Base-by-base conservation (phyloP, 192 early-diverging fungal genomes). In the Pilaira anomala region DNA sequence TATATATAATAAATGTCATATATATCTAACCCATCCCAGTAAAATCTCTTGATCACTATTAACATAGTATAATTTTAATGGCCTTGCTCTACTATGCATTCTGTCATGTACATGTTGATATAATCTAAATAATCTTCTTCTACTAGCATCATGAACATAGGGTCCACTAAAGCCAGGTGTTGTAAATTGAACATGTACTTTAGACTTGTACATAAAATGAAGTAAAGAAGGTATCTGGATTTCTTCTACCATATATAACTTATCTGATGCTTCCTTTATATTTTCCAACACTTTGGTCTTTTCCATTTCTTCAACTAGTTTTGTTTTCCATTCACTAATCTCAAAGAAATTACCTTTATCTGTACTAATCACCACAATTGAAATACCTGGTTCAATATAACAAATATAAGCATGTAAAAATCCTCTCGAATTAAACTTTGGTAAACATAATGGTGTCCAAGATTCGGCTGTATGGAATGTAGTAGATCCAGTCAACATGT, bases 381-480 rank as follows among this genome's bases (percentile, higher is more conserved):
- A 89, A 7, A 90, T 75, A n/a, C 88, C 83, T 0, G 80, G 73
- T 2, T 81, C 81, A 24, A 96, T 79, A 68, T 91, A 95, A 60
- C 80, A 88, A 18, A 96, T 83, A 58, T 96, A 96, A 1, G 87
- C 88, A 62, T 96, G 87, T 29, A 98, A 68, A 72, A 95, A 98
- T 14, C 88, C 92, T 61, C 87, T 79, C 60, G 83, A 81, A 75
- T 96, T 92, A 78, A 95, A 91, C 60, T 83, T 84, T 33, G 96
- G 94, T n/a, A 96, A 81, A 64, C 96, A 98, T 18, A 98, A 78
- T 19, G 96, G 96, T 1, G 87, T 92, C 94, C 96, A 98, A 24
- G 87, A 87, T 76, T 98, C 96, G 44, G 83, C 89, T 1, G 87
- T 80, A 14, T 80, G 69, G 74, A 95, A 97, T 6, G 83, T 81